phyloP scores from a whole-genome alignment of 768 basidiomycete species.

The Boletus reticuloceps region DNA sequence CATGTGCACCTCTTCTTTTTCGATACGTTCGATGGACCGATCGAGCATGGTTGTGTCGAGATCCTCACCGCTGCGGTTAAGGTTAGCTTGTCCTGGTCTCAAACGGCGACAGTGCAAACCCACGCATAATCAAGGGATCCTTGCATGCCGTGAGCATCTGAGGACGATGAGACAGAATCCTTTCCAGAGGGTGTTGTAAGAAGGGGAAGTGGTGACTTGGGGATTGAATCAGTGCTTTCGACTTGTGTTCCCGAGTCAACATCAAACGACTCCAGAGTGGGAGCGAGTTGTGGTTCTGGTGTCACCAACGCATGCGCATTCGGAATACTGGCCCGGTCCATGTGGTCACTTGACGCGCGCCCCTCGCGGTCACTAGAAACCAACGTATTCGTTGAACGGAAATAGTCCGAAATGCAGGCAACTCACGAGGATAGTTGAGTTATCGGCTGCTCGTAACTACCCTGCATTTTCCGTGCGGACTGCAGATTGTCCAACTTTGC shows the following conservation, averaged over 20 bases:
- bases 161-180: not conserved
- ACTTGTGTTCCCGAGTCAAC: not conserved
- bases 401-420: not conserved
- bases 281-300: not conserved
- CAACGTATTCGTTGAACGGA: not conserved
- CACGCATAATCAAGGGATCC: not conserved
- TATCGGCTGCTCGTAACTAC: not conserved
- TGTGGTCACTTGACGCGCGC: not conserved
- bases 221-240: not conserved
- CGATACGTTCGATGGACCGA: not conserved
- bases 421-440: slow-evolving; percentile 1
- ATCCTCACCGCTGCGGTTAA: not conserved
- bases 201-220: not conserved
- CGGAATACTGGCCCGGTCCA: not conserved
- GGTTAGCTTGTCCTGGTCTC: not conserved
- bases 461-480: too few relatives aligned
- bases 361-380: not conserved
- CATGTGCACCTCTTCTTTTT: not conserved
- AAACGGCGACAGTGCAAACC: not conserved
- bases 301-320: not conserved
- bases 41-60: not conserved
- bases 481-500: not conserved
- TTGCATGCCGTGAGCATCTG: not conserved
- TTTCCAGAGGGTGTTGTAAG: too few relatives aligned
- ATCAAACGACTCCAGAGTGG: not conserved